Conservation (phyloP, 805 yeast species). For the Ogataea methanolica region DNA sequence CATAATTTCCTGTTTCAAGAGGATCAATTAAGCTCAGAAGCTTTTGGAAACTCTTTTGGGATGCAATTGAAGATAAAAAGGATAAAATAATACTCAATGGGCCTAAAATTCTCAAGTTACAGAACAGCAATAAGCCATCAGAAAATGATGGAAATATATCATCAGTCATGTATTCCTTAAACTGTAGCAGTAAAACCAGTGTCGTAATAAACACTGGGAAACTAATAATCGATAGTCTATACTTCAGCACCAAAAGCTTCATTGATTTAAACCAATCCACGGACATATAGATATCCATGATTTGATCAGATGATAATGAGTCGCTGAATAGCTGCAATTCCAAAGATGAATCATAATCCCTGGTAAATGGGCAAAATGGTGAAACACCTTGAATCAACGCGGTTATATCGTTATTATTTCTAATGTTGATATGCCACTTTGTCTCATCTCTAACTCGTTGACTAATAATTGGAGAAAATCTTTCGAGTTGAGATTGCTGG, state of each 20-base stretch:
- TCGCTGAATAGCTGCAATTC: constrained; percentile 47
- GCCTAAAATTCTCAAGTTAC: constrained; percentile 25
- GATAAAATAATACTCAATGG: constrained; percentile 26
- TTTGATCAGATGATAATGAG: constrained; percentile 28
- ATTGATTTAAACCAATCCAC: constrained; percentile 59
- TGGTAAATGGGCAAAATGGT: constrained; percentile 39
- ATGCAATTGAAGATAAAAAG: constrained; percentile 35
- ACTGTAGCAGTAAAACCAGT: constrained; percentile 51
- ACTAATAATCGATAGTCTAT: constrained; percentile 68
- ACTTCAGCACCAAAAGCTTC: constrained; percentile 67
- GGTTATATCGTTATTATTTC: constrained; percentile 34
- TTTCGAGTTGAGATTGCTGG: constrained; percentile 21
- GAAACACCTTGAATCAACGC: constrained; percentile 58
- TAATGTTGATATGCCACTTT: constrained; percentile 67
- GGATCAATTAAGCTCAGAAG: constrained; percentile 48
- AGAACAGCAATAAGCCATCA: constrained; percentile 39
- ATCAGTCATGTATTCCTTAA: constrained; percentile 36
- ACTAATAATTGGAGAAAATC: constrained; percentile 60
- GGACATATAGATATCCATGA: constrained; percentile 36
- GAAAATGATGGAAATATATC: constrained; percentile 40
- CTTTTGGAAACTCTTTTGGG: constrained; percentile 31
- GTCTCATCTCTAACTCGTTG: constrained; percentile 69
- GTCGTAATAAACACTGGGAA: constrained; percentile 61
- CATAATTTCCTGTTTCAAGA: constrained; percentile 42
- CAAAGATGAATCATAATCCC: constrained; percentile 22